These are phyloP conservation scores for Pulveroboletus ravenelii DNA, from an alignment of 768 basidiomycete genomes.

Conservation along the genomic window DNA sequence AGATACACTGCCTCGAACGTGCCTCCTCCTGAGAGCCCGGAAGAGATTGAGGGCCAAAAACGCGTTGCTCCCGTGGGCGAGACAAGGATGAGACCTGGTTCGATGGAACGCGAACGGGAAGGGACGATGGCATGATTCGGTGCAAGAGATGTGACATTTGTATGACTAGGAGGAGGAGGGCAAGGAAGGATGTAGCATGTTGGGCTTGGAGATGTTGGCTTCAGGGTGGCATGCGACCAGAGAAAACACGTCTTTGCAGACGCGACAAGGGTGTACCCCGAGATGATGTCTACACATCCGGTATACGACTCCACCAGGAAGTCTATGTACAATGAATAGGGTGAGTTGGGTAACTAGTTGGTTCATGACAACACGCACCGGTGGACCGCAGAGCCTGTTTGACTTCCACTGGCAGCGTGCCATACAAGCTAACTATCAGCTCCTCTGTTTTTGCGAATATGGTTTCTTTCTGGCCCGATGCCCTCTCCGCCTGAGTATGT, in stretches of 20 bases:
- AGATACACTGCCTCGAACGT: constrained; percentile 48
- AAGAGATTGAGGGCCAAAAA: constrained; percentile 86
- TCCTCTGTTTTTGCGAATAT: constrained; percentile 74
- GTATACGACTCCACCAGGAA: constrained; percentile 64
- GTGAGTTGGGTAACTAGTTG: background rate
- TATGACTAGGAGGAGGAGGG: constrained; percentile 42
- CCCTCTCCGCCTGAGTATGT: constrained; percentile 37
- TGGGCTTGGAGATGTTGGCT: constrained; percentile 50
- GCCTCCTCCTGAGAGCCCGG: constrained; percentile 76
- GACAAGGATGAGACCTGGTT: constrained; percentile 83
- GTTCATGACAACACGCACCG: constrained; percentile 35
- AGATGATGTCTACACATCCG: constrained; percentile 65
- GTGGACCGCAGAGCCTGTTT: constrained; percentile 66
- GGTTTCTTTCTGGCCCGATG: constrained; percentile 27
- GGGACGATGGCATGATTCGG: constrained; percentile 57
- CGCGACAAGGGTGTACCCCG: constrained; percentile 70
- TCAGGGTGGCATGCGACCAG: constrained; percentile 75
- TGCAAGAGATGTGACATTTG: constrained; percentile 49
- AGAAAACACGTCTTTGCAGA: constrained; percentile 75
- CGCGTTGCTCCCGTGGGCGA: constrained; percentile 67
- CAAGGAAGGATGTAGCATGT: constrained; percentile 83
- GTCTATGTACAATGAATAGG: constrained; percentile 40
- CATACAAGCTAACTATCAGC: constrained; percentile 61
- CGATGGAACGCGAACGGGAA: constrained; percentile 44
- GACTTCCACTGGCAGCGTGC: constrained; percentile 67